A percentile compares a stretch with the other conserved stretches of the same genome.
These are phyloP conservation scores for Moesziomyces sp. DNA, from an alignment of 1,284 basidiomycete species.

Conservation along the genomic window DNA sequence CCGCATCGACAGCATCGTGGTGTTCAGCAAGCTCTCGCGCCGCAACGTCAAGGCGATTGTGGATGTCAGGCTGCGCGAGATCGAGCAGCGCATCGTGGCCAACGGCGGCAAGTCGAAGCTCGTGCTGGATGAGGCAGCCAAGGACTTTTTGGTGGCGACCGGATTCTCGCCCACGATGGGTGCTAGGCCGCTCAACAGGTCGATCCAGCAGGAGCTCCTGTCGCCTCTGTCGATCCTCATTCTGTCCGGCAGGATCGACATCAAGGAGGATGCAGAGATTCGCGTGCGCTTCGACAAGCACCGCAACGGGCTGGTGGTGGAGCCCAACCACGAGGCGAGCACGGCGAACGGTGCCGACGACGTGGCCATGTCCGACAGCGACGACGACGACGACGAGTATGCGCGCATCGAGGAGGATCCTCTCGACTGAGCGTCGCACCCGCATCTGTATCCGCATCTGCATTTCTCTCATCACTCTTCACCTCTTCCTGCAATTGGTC, in stretches of 20 bases:
- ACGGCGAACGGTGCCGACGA: conserved; percentile 43
- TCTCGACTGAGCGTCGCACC: conserved; percentile 34
- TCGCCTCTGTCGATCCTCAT: conserved; percentile 90
- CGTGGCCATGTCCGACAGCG: conserved; percentile 60
- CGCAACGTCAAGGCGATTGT: conserved; percentile 72
- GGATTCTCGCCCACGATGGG: conserved; percentile 71
- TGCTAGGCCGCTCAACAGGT: conserved; percentile 88
- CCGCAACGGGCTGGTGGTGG: conserved; percentile 80
- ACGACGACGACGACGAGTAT: conserved; percentile 57
- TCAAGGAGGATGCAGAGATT: conserved; percentile 84
- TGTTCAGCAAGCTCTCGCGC: conserved; percentile 71
- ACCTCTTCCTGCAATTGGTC: too few relatives aligned
- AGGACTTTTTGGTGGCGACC: conserved; percentile 76
- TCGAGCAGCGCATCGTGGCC: conserved; percentile 80
- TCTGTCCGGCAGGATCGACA: conserved; percentile 81
- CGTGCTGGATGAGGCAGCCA: conserved; percentile 79
- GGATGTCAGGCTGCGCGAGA: conserved; percentile 71
- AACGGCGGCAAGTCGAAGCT: conserved; percentile 81
- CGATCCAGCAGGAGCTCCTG: conserved; percentile 91
- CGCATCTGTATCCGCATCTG: background rate
- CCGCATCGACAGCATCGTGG: conserved; percentile 71
- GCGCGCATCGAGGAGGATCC: conserved; percentile 54
- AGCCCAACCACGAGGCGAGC: conserved; percentile 79
- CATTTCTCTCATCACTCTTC: background rate
- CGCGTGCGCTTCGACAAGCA: conserved; percentile 83